Conservation (phyloP, 768 basidiomycete species). For the Auricularia sp. region DNA sequence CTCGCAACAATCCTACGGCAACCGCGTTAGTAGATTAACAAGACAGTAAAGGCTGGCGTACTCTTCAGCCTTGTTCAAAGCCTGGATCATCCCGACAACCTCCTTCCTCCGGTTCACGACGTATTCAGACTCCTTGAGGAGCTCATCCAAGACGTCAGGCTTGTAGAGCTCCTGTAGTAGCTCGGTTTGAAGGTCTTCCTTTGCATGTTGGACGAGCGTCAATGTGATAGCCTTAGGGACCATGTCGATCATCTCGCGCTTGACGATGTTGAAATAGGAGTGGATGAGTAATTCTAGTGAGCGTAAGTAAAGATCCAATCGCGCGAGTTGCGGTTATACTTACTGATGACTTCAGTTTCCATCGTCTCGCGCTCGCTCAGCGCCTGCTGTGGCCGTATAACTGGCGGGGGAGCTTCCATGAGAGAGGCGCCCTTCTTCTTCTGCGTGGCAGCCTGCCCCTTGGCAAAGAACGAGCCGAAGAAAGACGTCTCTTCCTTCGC, state of each 20-base stretch:
- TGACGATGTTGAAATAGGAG: conserved; percentile 97
- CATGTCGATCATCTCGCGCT: conserved; percentile 99
- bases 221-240: conserved; percentile 91
- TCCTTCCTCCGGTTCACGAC: conserved; percentile 89
- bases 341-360: conserved; percentile 99
- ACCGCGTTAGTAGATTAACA: too few relatives aligned
- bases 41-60: conserved; percentile 31
- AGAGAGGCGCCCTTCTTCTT: conserved; percentile 48
- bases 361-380: conserved; percentile 91
- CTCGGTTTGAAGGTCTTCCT: conserved; percentile 90
- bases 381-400: conserved; percentile 84
- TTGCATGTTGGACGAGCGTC: conserved; percentile 85
- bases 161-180: conserved; percentile 94
- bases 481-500: conserved; percentile 82
- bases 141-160: conserved; percentile 87
- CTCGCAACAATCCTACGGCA: too few relatives aligned
- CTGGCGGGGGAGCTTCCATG: conserved; percentile 68
- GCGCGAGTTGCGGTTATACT: conserved; percentile 25
- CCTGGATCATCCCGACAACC: conserved; percentile 84
- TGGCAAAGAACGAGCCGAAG: conserved; percentile 92
- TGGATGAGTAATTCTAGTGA: conserved; percentile 79
- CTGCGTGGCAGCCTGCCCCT: conserved; percentile 40
- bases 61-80: conserved; percentile 96
- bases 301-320: neutral
- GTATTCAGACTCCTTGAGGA: conserved; percentile 89